A percentile compares a stretch with the other conserved stretches of the same genome.
phyloP scores from a whole-genome alignment of 345 rosid genomes.

The Anacardium occidentale region DNA sequence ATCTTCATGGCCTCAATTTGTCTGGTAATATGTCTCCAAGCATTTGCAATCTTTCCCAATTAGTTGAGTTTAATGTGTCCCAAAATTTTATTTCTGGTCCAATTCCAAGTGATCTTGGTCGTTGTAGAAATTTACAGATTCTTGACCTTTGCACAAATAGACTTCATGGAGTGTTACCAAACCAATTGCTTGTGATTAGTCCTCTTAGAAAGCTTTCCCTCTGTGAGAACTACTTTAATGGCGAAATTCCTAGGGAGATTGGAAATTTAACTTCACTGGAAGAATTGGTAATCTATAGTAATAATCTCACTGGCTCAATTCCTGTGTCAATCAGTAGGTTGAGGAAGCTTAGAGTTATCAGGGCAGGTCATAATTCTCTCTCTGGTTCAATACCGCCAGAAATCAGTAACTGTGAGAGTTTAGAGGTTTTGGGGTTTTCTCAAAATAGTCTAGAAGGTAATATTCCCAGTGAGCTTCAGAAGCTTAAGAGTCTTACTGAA shows the following conservation, averaged over 20 bases:
- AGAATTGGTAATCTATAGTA: slow-evolving; percentile 68
- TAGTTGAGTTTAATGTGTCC: slow-evolving; percentile 47
- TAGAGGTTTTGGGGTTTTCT: slow-evolving; percentile 73
- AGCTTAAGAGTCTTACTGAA: slow-evolving; percentile 57
- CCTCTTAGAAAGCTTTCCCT: slow-evolving; percentile 47
- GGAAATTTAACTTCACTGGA: slow-evolving; percentile 50
- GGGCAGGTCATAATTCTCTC: slow-evolving; percentile 66
- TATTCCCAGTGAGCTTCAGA: slow-evolving; percentile 58
- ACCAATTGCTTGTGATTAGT: slow-evolving; percentile 42
- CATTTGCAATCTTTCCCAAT: slow-evolving; percentile 51
- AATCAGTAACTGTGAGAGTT: slow-evolving; percentile 63
- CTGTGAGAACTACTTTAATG: slow-evolving; percentile 58
- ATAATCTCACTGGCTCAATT: slow-evolving; percentile 65
- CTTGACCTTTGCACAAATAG: slow-evolving; percentile 69
- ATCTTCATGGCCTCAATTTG: slow-evolving; percentile 50
- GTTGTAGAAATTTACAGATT: slow-evolving; percentile 42
- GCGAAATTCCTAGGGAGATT: slow-evolving; percentile 52
- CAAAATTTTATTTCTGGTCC: slow-evolving; percentile 53
- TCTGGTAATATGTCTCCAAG: slow-evolving; percentile 62
- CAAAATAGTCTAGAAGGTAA: slow-evolving; percentile 70
- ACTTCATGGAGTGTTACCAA: slow-evolving; percentile 64
- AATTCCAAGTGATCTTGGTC: slow-evolving; percentile 50
- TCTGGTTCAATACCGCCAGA: slow-evolving; percentile 72
- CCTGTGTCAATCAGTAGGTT: slow-evolving; percentile 52
- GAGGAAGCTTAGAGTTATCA: slow-evolving; percentile 49